Base-by-base conservation (phyloP, 2,329 filamentous ascomycete species). In the Penicillium polonicum region DNA sequence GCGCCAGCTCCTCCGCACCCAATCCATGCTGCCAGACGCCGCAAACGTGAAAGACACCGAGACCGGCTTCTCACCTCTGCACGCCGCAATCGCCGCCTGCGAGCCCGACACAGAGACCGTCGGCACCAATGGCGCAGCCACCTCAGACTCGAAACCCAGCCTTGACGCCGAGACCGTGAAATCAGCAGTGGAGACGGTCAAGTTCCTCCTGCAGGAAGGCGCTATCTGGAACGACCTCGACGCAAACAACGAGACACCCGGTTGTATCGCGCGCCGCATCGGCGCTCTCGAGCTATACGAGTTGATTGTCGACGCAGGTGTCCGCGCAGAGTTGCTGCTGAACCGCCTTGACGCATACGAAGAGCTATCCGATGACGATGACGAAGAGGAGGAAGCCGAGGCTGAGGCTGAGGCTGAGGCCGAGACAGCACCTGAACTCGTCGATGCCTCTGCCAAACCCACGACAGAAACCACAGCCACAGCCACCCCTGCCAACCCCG, bases 151-250 rank as follows among this genome's bases (percentile, higher is more conserved):
- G n/a, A 57, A 43, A 10, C 23, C 49, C 4, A 57, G 87, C 3
- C 82, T 83, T 55, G 84, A 86, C 52, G 88, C 88, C 0, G 49
- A 57, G 29, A 48, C 55, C 31, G 42, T 57, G 19, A 35, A 57
- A 31, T 42, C 55, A 31, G 55, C 42, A 42, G 55, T 53, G 33
- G 35, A 53, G 55, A 57, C 55, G n/a, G 79, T 97, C 5, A 83
- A 85, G 65, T 84, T 94, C 69, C 82, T 97, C 8, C 86, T 97
- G 59, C 83, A 92, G 69, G 88, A 89, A 65, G 94, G 94, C 33
- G 94, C 91, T 12, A 97, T 97, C 66, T 99, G 94, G 94, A 99
- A 99, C 77, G 92, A 97, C 72, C 80, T 97, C 55, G 91, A 97
- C 74, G 78, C 81, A 64, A 88, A 90, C 66, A 84, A 91, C 67